A percentile compares a stretch with the other conserved stretches of the same genome.
Conservation (phyloP, 2,329 filamentous ascomycete genomes). For the Leptosphaerulina australis region DNA sequence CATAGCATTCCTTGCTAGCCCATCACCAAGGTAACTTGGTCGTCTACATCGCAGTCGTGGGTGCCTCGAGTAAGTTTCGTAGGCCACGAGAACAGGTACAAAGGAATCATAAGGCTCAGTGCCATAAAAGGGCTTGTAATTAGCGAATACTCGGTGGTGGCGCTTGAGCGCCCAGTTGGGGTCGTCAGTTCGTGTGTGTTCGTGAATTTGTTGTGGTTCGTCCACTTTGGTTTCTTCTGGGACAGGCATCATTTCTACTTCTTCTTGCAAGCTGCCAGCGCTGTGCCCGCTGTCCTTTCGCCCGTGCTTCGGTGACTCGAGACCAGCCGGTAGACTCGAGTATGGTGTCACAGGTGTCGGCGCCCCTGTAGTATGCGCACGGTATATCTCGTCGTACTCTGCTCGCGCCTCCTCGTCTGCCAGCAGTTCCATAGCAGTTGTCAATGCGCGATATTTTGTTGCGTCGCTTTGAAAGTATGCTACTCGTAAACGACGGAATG, state of each 20-base stretch:
- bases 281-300: constrained; percentile 33
- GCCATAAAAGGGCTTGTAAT: constrained; percentile 29
- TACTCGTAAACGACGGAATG: constrained; percentile 35
- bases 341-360: constrained; percentile 16
- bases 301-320: constrained; percentile 29
- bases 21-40: constrained; percentile 32
- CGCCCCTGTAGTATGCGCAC: constrained; percentile 13
- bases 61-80: constrained; percentile 25
- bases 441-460: constrained; percentile 39
- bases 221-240: constrained; percentile 9
- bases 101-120: constrained; percentile 35
- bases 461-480: constrained; percentile 39
- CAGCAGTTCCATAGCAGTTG: constrained; percentile 40
- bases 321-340: constrained; percentile 20
- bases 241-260: neutral
- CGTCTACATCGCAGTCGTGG: constrained; percentile 24
- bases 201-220: constrained; percentile 8
- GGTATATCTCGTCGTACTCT: constrained; percentile 37
- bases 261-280: constrained; percentile 18
- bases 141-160: constrained; percentile 18
- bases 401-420: constrained; percentile 35
- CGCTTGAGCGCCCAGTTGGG: constrained; percentile 38
- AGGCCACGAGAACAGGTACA: constrained; percentile 31
- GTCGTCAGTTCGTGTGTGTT: constrained; percentile 26
- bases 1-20: constrained; percentile 25